These are phyloP conservation scores for Calophaca sinica DNA, from an alignment of 306 rosid species.

Conservation along the genomic window DNA sequence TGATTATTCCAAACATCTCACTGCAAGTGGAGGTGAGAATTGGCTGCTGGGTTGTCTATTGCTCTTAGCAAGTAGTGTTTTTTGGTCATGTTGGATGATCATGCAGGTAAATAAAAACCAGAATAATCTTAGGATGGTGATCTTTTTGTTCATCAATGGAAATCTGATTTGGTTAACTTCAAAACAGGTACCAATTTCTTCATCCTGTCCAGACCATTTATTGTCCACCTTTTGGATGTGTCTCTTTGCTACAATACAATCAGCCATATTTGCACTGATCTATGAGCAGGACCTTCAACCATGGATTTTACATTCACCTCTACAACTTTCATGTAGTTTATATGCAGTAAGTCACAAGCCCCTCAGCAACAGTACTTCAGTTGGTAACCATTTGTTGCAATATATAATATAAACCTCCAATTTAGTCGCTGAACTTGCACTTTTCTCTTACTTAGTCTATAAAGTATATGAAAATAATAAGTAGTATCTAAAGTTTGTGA, in stretches of 20 bases:
- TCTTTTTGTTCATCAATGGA: neutral
- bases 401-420: neutral
- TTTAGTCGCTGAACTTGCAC: no score
- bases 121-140: slow-evolving; percentile 2
- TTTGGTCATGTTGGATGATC: slow-evolving; percentile 70
- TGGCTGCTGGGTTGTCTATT: slow-evolving; percentile 63
- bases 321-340: slow-evolving; percentile 61
- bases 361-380: neutral
- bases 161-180: slow-evolving; percentile 23
- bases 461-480: no score
- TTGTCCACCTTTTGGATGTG: slow-evolving; percentile 70
- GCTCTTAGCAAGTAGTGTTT: slow-evolving; percentile 56
- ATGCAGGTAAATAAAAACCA: slow-evolving; percentile 60
- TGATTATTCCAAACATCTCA: slow-evolving; percentile 37
- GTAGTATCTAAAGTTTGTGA: no score
- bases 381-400: neutral
- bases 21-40: slow-evolving; percentile 43
- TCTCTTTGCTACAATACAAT: slow-evolving; percentile 57
- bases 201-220: slow-evolving; percentile 65
- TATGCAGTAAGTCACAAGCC: slow-evolving; percentile 64
- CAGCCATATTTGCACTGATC: slow-evolving; percentile 54
- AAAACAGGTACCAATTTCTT: slow-evolving; percentile 67
- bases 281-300: slow-evolving; percentile 51
- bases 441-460: no score
- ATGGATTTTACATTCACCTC: slow-evolving; percentile 59